Evolutionary conservation across 768 basidiomycete species (phyloP).

Genomic region (Mycena haematopus): DNA sequence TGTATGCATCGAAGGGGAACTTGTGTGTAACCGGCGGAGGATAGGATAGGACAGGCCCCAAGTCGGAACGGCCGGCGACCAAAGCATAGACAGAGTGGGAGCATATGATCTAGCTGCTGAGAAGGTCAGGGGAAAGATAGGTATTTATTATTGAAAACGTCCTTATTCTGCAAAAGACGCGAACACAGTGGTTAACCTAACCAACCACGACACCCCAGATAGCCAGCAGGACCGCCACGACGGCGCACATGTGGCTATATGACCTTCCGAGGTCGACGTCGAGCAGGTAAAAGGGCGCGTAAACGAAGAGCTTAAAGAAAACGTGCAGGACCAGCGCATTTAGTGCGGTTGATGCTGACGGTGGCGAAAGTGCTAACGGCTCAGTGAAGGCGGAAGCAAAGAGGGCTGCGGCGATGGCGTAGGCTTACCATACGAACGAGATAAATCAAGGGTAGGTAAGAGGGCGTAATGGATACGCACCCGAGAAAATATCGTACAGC

Average conservation of each 20-base stretch:
- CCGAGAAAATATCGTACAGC: conserved; percentile 19
- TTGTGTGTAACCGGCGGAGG: too few relatives aligned
- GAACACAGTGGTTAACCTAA: too few relatives aligned
- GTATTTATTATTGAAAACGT: too few relatives aligned
- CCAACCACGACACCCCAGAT: conserved; percentile 2
- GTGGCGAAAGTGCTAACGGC: background rate
- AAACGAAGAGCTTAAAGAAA: conserved; percentile 15
- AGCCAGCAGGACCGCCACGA: conserved; percentile 10
- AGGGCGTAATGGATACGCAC: background rate
- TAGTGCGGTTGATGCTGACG: background rate
- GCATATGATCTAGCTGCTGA: too few relatives aligned
- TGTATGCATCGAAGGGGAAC: too few relatives aligned
- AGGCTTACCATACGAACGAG: background rate
- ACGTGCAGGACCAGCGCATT: conserved; percentile 20
- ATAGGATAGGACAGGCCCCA: too few relatives aligned
- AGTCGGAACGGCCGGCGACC: too few relatives aligned
- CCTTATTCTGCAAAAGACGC: too few relatives aligned
- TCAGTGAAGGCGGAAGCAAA: background rate
- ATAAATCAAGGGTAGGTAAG: background rate
- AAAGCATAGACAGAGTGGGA: too few relatives aligned
- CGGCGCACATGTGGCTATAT: conserved; percentile 16
- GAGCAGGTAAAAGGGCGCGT: conserved; percentile 5
- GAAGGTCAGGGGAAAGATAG: too few relatives aligned
- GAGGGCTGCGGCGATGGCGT: background rate
- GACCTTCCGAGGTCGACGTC: background rate